Conservation (phyloP, 306 rosid genomes). For the Castanea mollissima region DNA sequence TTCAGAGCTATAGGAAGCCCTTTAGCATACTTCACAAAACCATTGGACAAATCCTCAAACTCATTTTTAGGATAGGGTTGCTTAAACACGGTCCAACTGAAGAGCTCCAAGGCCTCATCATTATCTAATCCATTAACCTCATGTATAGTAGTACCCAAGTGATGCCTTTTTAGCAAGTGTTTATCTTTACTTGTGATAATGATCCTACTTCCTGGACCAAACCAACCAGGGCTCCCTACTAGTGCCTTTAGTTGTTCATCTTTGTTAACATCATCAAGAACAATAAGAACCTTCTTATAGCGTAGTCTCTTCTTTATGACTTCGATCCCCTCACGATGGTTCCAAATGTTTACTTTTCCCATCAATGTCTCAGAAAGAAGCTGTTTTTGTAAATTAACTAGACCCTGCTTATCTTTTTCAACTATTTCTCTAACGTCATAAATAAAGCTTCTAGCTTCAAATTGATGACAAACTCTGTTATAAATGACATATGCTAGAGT, state of each 20-base stretch:
- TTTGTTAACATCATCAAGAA: not conserved
- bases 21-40: constrained; percentile 6
- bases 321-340: not conserved
- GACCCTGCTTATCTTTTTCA: not conserved
- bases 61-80: not conserved
- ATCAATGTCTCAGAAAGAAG: not conserved
- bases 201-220: not conserved
- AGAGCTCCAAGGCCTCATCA: constrained; percentile 23
- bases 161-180: not conserved
- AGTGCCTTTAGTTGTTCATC: not conserved
- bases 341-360: not conserved
- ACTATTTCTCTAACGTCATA: constrained; percentile 2
- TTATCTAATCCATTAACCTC: not conserved
- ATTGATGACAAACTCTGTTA: not conserved
- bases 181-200: not conserved
- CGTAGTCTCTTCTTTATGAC: not conserved
- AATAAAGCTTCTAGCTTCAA: constrained; percentile 4
- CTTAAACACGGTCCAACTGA: constrained; percentile 15
- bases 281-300: not conserved
- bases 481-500: constrained; percentile 1
- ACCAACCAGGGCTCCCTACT: not conserved
- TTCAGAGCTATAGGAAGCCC: constrained; percentile 36
- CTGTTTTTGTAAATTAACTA: not conserved
- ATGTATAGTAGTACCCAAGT: not conserved
- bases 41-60: not conserved